Base-by-base conservation (phyloP, 805 yeast genomes). In the Pachysolen tannophilus region DNA sequence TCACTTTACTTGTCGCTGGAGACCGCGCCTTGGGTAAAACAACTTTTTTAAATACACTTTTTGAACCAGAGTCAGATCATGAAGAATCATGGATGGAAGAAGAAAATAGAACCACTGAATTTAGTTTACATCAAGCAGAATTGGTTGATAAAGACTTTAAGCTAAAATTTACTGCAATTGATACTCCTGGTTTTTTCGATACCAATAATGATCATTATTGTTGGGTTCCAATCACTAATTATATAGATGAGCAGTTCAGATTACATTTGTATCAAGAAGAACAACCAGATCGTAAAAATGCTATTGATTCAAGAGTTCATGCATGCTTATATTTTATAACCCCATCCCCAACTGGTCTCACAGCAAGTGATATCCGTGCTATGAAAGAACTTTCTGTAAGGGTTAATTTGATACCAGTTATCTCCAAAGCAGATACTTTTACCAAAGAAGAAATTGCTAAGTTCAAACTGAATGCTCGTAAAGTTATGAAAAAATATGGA, bases 1-100 rank as follows among this genome's bases (percentile, higher is more conserved):
- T 83, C 63, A 83, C 87, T 25, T 44, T 83, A 43, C 79, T 85
- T 84, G 78, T 85, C 19, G 85, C 86, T 32, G 97, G 97, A 48
- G 95, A 86, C 56, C 75, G 87, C 32, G 95, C 95, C 6, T 63
- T 85, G 33, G 97, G 97, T 44, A 85, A 84, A 52, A 74, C 85
- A 4, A 75, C 90, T 2, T 84, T 87, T 43, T 62, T 86, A 46
- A 84, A 88, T 63, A 78, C 94, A 7, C 65, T 88, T 43, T 82
- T 85, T 54, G 78, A 80, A 20, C 40, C 40, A 27, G n/a, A 4
- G 11, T 20, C 23, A 18, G 18, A 17, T n/a, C 33, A 23, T 8
- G 50, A 63, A 59, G 31, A 63, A 47, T n/a, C n/a, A n/a, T n/a
- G n/a, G n/a, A n/a, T n/a, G n/a, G 56, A 58, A 53, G 32, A 53